Evolutionary conservation across 805 yeast genomes (phyloP).

Genomic region (Komagataella pseudopastoris): DNA sequence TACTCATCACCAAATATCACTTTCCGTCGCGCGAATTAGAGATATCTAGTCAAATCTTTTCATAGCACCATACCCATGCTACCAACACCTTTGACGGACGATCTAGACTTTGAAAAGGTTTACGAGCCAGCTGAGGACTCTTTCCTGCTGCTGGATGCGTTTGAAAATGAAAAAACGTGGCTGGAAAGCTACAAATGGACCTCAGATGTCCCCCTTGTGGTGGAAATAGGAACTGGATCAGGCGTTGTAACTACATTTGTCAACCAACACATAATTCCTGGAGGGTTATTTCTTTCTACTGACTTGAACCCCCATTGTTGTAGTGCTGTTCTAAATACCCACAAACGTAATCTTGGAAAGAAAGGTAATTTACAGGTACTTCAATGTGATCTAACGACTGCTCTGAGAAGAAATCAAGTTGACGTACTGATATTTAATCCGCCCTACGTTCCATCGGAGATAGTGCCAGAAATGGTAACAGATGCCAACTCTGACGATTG

Average conservation of each 20-base stretch:
- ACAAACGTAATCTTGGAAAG: conserved; percentile 8
- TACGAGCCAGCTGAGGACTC: conserved; percentile 96
- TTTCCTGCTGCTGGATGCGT: conserved; percentile 65
- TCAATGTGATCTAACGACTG: conserved; percentile 44
- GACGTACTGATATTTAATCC: conserved; percentile 86
- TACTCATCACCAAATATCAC: neutral
- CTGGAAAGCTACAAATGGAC: conserved; percentile 7
- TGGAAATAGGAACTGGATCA: conserved; percentile 87
- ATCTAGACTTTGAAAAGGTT: conserved; percentile 54
- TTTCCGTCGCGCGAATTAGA: neutral
- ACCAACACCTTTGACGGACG: conserved; percentile 54
- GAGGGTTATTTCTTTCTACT: conserved; percentile 46
- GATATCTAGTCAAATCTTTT: neutral
- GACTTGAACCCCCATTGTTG: conserved; percentile 81
- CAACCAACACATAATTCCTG: conserved; percentile 39
- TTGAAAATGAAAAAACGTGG: conserved; percentile 46
- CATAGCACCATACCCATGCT: conserved; percentile 34
- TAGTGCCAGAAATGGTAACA: conserved; percentile 48
- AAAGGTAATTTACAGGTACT: conserved; percentile 26
- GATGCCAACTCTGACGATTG: conserved; percentile 38
- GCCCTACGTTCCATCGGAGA: conserved; percentile 88
- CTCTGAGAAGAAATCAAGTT: conserved; percentile 29
- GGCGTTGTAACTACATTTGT: conserved; percentile 80
- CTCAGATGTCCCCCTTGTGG: conserved; percentile 35
- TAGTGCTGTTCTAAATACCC: conserved; percentile 30